Evolutionary conservation across 169 alveolate species (phyloP).

Genomic region (Plasmodium falciparum): DNA sequence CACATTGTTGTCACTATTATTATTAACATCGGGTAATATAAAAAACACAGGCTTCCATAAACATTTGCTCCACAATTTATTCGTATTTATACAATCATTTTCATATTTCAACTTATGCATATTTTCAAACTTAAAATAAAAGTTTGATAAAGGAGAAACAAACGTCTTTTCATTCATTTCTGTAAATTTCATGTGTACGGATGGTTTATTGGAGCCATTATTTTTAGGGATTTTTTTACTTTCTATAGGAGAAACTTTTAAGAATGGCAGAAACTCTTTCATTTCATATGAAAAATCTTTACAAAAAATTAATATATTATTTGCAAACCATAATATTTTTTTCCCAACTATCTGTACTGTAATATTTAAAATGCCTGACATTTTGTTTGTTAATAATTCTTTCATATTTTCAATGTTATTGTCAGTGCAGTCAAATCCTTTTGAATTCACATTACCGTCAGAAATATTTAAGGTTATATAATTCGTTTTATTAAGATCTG

Average conservation of each 20-base stretch:
- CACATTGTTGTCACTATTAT: too few species aligned
- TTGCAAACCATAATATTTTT: conserved; percentile 57
- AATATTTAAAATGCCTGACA: conserved; percentile 4
- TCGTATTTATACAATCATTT: conserved; percentile 24
- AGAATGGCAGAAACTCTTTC: conserved; percentile 41
- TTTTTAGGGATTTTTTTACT: background rate
- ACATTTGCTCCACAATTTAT: conserved; percentile 26
- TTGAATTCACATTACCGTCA: conserved; percentile 29
- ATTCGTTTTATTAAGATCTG: conserved; percentile 2
- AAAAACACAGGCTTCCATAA: conserved; percentile 63
- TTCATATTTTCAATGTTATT: conserved; percentile 15
- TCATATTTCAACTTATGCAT: conserved; percentile 61
- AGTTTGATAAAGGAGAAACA: conserved; percentile 21
- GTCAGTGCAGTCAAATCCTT: conserved; percentile 19
- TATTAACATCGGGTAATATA: conserved; percentile 27
- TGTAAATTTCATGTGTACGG: conserved; percentile 47
- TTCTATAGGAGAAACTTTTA: conserved; percentile 18
- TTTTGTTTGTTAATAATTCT: conserved; percentile 10
- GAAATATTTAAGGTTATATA: conserved; percentile 22
- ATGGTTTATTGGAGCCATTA: background rate
- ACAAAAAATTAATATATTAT: conserved; percentile 26
- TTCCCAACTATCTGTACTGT: conserved; percentile 69
- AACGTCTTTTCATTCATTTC: conserved; percentile 42
- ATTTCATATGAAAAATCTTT: conserved; percentile 26
- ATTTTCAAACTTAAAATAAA: conserved; percentile 66